Evolutionary conservation across 306 rosid species (phyloP), one percentile per base, ranked within the genome.

Genomic region (Trichosanthes cucumerina): DNA sequence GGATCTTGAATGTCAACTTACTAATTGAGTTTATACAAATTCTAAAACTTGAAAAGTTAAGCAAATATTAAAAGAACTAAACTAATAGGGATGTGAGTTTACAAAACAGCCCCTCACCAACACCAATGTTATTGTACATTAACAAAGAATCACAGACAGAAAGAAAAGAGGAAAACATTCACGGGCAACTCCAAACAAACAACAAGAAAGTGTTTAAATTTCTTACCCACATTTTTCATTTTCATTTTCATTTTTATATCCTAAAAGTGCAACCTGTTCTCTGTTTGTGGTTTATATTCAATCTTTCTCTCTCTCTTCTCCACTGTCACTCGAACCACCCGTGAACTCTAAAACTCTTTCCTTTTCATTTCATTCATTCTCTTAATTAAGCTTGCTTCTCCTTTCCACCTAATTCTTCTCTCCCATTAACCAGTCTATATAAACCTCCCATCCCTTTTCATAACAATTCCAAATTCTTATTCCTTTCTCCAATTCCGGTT

Each of bases 181-280:
- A 92, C 91, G 94, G 89, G 96, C 90, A 82, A 54, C 87, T 78
- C 86, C 89, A 86, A 85, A 84, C 86, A 78, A 77, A 84, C 79
- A 82, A 81, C 33, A 78, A 19, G 49, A 43, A 86, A 86, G 83
- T 78, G 80, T 75, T 28, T 80, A 64, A 46, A 59, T 31, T 78
- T 39, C 47, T 39, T 39, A 39, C 44, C 9, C 44, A 39, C 44
- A 39, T 39, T 39, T 39, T 39, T 39, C 44, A 39, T 82, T 87
- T 82, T 78, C 75, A 73, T 39, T 39, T 39, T 39, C 44, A 39
- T 82, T 87, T 82, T 78, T 77, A 73, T 82, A 83, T 78, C 80
- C 79, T n/a, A 76, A 86, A 85, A 84, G 82, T 84, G 79, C 81
- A 84, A 73, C 89, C 69, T 84, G 66, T 79, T 80, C 19, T 66